Evolutionary conservation across 2,329 filamentous ascomycete species (phyloP), one percentile per base, ranked within the genome.

Genomic region (Hirsutella minnesotensis): DNA sequence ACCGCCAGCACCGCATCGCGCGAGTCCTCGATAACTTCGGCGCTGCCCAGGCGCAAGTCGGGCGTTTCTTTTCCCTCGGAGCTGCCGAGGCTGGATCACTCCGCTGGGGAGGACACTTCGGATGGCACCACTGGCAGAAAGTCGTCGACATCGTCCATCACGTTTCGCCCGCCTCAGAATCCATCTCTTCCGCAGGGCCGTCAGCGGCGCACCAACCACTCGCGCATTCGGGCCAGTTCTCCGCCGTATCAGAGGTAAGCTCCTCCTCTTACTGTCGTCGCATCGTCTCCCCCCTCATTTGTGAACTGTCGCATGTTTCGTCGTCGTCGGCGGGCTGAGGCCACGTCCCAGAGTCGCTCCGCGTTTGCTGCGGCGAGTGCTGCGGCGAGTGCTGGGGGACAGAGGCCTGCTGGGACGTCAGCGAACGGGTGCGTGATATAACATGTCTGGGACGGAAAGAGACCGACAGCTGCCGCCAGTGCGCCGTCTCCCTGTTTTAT

Each of bases 211-310:
- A 68, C 69, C 38, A 59, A 62, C 40, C 64, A 62, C 29, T 56
- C 49, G 40, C 63, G 68, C 20, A 66, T 67, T 38, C 57, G 67
- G 43, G 65, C 58, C 20, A 67, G 63, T 31, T 75, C 72, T 21
- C 72, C 73, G 20, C 64, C 67, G 27, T 67, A 70, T 46, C 51
- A 57, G 44, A 71, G 68, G 72, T 76, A 61, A 51, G 59, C 48
- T 39, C 44, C 31, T 36, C 27, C 30, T 42, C 29, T 46, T 27
- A 33, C 35, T 33, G 22, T 44, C 43, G 29, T 34, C 22, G 38
- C 31, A 9, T 34, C 36, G 41, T 34, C 45, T 39, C 34, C 34
- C 16, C 33, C 33, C 41, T 27, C 24, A 12, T 12, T 27, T 12
- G 7, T 12, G 24, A 27, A 27, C 12, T 27, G 24, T 27, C 12